Base-by-base conservation (phyloP, 805 yeast species). In the Saturnispora serradocipensis region DNA sequence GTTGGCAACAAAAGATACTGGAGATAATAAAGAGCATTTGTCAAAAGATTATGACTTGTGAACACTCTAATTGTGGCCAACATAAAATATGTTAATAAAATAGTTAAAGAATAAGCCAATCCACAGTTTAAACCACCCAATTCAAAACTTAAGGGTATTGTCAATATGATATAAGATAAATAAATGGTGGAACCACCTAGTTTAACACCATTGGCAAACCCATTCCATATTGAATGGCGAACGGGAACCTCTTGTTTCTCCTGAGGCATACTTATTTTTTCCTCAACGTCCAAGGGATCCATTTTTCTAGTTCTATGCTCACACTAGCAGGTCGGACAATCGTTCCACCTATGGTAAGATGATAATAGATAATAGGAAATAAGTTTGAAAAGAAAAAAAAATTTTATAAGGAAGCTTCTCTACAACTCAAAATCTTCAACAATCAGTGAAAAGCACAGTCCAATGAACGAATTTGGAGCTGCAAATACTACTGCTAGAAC, bases 121-220 rank as follows among this genome's bases (percentile, higher is more conserved):
- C 99, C 99, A 67, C 98, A 91, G 51, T 80, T 75, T 1, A 98
- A 97, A 9, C 98, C 98, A 38, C 88, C 84, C 62, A 38, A 38
- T 38, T 91, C 96, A 67, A 93, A 93, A 24, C 97, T 86, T 55
- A 93, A 75, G 4, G 98, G 98, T 6, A 93, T 85, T 2, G 97
- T 85, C 30, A 90, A 72, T 28, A 89, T 76, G 11, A 88, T 81
- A 48, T 87, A 76, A 5, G 77, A 65, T 50, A 88, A 71, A 61
- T 89, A 88, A 30, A 85, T 66, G 1, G 79, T 67, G 0, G 86
- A 79, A 38, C 42, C 42, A 16, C 42, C 42, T 18, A 38, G 15
- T 16, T 38, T 38, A 5, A 38, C 22, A 10, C 42, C 42, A 38
- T 38, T 38, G 22, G 42, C 42, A 18, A 38, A 38, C 11, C 42